Evolutionary conservation across 371 early-diverging fungal genomes (phyloP).

Genomic region (Mortierella polycephala): DNA sequence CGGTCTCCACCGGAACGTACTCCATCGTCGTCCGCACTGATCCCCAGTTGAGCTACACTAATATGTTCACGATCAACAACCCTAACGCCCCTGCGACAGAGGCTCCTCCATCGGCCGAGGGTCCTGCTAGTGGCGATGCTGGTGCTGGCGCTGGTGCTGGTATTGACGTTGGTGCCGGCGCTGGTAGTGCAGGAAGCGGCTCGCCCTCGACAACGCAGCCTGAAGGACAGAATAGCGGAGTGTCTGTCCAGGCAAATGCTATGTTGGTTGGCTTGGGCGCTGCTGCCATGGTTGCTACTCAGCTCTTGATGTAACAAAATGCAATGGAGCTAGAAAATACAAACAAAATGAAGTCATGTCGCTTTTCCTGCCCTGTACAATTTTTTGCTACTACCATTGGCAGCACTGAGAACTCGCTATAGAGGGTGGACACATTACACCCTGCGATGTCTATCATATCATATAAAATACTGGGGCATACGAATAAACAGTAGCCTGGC

Average conservation of each 20-base stretch:
- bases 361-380: too few relatives aligned
- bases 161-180: too few relatives aligned
- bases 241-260: constrained; percentile 2
- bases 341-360: too few relatives aligned
- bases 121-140: not conserved
- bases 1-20: constrained; percentile 30
- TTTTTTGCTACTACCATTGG: too few relatives aligned
- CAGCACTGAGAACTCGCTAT: too few relatives aligned
- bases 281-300: constrained; percentile 15
- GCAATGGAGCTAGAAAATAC: not conserved
- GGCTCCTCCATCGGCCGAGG: constrained; percentile 6
- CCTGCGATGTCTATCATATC: too few relatives aligned
- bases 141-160: too few relatives aligned
- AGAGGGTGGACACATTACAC: too few relatives aligned
- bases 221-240: not conserved
- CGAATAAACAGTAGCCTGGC: too few relatives aligned
- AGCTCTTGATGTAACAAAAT: constrained; percentile 19
- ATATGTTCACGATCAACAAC: constrained; percentile 49
- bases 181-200: too few relatives aligned
- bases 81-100: constrained; percentile 24
- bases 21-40: constrained; percentile 44
- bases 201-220: not conserved
- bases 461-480: too few relatives aligned
- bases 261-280: constrained; percentile 17
- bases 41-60: constrained; percentile 47